phyloP scores from a whole-genome alignment of 495 filamentous ascomycete genomes.

The Viridothelium virens region DNA sequence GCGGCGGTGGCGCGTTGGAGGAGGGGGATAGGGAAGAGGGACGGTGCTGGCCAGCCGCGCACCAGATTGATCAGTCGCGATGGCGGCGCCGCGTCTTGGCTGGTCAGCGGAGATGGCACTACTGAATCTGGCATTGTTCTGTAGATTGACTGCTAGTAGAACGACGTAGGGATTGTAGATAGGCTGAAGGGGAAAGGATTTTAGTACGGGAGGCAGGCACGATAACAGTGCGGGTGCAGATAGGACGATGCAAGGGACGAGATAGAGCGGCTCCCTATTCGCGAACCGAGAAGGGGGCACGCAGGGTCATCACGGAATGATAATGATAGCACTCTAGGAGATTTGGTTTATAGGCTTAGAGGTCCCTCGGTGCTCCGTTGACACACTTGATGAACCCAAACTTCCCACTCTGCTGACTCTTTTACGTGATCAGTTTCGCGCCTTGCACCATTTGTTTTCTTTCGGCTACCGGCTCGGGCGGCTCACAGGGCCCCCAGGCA shows the following conservation, averaged over 20 bases:
- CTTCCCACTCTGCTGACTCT: background rate
- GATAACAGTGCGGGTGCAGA: slow-evolving; percentile 5
- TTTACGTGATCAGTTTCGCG: background rate
- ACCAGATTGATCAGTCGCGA: slow-evolving; percentile 52
- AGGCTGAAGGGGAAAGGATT: too few relatives aligned
- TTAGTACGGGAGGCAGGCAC: too few relatives aligned
- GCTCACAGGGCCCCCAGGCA: background rate
- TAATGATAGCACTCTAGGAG: background rate
- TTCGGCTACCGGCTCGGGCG: background rate
- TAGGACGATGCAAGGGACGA: slow-evolving; percentile 8
- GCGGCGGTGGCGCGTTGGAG: slow-evolving; percentile 48
- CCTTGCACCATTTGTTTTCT: background rate
- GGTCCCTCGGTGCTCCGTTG: background rate
- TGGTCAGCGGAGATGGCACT: background rate
- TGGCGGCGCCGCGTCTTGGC: background rate
- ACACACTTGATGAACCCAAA: background rate
- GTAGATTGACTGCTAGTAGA: background rate
- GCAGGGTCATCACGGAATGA: background rate
- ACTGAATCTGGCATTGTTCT: background rate
- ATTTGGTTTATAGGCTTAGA: background rate
- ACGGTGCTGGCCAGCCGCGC: slow-evolving; percentile 62
- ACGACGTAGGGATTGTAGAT: background rate
- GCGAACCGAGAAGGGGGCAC: background rate
- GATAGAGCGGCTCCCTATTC: background rate
- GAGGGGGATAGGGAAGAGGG: slow-evolving; percentile 56